Percentiles rank a stretch among this genome's conserved stretches.
phyloP scores from a whole-genome alignment of 257 asterid genomes.

The Capsicum pubescens region DNA sequence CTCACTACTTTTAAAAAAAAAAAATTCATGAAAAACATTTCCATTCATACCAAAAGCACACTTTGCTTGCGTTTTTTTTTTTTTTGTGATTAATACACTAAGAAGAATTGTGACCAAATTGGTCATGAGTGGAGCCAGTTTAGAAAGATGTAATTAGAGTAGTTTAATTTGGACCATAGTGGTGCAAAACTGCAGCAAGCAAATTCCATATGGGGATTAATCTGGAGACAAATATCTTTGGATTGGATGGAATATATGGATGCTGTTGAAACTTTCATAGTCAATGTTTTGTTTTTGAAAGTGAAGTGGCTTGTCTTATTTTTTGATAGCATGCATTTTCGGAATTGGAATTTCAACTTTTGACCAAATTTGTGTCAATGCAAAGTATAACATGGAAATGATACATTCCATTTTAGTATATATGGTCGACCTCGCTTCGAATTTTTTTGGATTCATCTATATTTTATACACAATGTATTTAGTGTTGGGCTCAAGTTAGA shows the following conservation, averaged over 20 bases:
- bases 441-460: not conserved
- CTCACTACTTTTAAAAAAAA: too few relatives aligned
- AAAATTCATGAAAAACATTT: too few relatives aligned
- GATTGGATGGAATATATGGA: not conserved
- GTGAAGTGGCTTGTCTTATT: not conserved
- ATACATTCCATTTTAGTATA: not conserved
- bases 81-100: too few relatives aligned
- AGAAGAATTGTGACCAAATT: too few relatives aligned
- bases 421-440: not conserved
- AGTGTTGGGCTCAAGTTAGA: too few relatives aligned
- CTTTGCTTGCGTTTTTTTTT: too few relatives aligned
- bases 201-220: not conserved
- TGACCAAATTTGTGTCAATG: not conserved
- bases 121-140: not conserved
- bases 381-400: not conserved
- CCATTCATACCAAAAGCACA: too few relatives aligned
- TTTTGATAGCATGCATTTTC: not conserved
- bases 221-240: constrained; percentile 10
- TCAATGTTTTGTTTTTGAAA: not conserved
- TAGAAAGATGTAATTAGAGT: too few relatives aligned
- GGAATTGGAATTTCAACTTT: not conserved
- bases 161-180: not conserved
- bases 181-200: not conserved
- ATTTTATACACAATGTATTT: not conserved
- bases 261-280: not conserved